Percentiles rank a stretch among this genome's conserved stretches.
phyloP scores from a whole-genome alignment of 305 asterid genomes.

The Withania somnifera region DNA sequence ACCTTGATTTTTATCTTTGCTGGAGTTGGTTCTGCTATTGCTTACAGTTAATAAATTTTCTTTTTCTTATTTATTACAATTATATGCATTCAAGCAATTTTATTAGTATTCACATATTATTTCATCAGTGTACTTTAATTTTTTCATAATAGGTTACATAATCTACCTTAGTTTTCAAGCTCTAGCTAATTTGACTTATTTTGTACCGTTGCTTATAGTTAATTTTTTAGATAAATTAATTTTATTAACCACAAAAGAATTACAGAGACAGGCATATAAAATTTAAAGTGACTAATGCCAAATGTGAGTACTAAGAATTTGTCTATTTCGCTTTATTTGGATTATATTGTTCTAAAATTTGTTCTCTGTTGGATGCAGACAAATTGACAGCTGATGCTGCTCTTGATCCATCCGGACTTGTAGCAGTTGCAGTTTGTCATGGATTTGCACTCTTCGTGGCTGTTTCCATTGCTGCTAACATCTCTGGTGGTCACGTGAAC shows the following conservation, averaged over 20 bases:
- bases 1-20: conserved; percentile 78
- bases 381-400: conserved; percentile 59
- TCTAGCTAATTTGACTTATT: too few relatives aligned
- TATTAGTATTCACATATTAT: background rate
- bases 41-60: conserved; percentile 36
- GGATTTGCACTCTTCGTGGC: conserved; percentile 75
- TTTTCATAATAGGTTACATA: too few relatives aligned
- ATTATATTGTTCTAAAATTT: background rate
- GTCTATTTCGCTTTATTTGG: background rate
- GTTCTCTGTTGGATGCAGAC: conserved; percentile 19
- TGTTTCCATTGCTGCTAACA: conserved; percentile 71
- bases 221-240: too few relatives aligned
- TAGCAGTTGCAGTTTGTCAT: conserved; percentile 64
- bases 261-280: too few relatives aligned
- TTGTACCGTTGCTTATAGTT: too few relatives aligned
- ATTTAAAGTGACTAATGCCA: too few relatives aligned
- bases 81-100: background rate
- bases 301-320: background rate
- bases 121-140: too few relatives aligned
- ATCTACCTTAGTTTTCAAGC: too few relatives aligned
- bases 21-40: conserved; percentile 91
- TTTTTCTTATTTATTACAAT: background rate
- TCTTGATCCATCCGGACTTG: conserved; percentile 66
- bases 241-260: too few relatives aligned
- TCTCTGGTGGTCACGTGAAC: conserved; percentile 90